Base-by-base conservation (phyloP, 2,329 filamentous ascomycete species). In the Venturia asperata region DNA sequence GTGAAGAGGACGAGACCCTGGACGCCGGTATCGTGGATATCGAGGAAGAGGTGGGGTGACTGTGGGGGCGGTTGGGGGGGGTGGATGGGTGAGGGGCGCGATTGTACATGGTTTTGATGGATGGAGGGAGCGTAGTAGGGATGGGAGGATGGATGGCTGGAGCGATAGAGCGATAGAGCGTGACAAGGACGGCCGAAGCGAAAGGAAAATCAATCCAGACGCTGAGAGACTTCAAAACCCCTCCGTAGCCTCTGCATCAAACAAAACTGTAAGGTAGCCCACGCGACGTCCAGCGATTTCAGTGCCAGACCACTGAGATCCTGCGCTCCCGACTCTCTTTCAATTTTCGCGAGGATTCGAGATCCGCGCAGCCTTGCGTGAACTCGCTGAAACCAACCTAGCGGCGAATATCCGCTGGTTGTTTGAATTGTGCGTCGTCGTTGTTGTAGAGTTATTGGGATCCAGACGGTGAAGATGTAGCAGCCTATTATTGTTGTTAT, bases 11-110 rank as follows among this genome's bases (percentile, higher is more conserved):
- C 21, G 52, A 58, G 52, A 3, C 52, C 52, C 37, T 58, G 52
- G 30, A 58, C 37, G 52, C 37, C 52, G 27, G 17, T 21, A 7
- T 58, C 52, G 52, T 58, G 52, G 30, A 58, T 58, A 17, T 58
- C 52, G 52, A 58, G 52, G 30, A 58, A 58, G 30, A 58, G 52
- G 52, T 58, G 37, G 15, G 52, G 52, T 37, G 52, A 58, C 19
- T 34, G 52, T n/a, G 30, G 15, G 3, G 5, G 15, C 30, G 9
- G 34, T 37, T 7, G 30, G 27, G 19, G 27, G 19, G 52, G 30
- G 21, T 15, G 13, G 47, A 27, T 27, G 21, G 21, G 47, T 52
- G 10, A 52, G n/a, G n/a, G n/a, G 47, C 21, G 24, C 5, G 7
- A 15, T 15, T 19, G 9, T 30, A 21, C 52, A 21, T 37, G 17